Percentiles rank a stretch among this genome's conserved stretches.
These are phyloP conservation scores for Colletotrichum zoysiae DNA, from an alignment of 2,329 filamentous ascomycete genomes.

Conservation along the genomic window DNA sequence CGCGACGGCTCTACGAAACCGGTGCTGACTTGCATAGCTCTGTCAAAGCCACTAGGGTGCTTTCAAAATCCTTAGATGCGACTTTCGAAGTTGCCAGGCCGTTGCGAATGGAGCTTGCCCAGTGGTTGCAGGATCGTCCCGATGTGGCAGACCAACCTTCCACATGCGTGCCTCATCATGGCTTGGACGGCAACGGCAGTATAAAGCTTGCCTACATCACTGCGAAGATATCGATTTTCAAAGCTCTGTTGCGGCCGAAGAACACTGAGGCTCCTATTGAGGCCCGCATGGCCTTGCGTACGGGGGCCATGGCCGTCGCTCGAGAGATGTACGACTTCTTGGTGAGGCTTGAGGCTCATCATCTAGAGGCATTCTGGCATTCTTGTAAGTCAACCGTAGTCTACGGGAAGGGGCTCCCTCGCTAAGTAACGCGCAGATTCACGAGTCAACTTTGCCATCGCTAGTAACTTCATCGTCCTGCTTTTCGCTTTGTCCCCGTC, in stretches of 20 bases:
- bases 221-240: constrained; percentile 20
- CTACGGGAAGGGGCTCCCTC: neutral
- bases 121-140: constrained; percentile 24
- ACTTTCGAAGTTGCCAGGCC: constrained; percentile 32
- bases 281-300: constrained; percentile 22
- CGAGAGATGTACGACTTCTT: constrained; percentile 33
- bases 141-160: constrained; percentile 22
- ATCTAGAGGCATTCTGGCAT: constrained; percentile 34
- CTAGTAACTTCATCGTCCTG: constrained; percentile 27
- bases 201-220: constrained; percentile 31
- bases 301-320: constrained; percentile 24
- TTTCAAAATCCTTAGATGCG: constrained; percentile 19
- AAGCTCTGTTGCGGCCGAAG: constrained; percentile 19
- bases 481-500: constrained; percentile 21
- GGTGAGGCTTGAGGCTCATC: constrained; percentile 15
- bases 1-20: accelerated
- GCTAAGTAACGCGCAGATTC: constrained; percentile 8
- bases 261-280: constrained; percentile 15
- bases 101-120: constrained; percentile 22
- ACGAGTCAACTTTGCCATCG: constrained; percentile 33
- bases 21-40: constrained; percentile 11
- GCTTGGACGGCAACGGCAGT: constrained; percentile 25
- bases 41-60: constrained; percentile 12
- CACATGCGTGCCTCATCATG: neutral
- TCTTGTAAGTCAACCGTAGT: constrained; percentile 10